These are phyloP conservation scores for Fabrea salina DNA, from an alignment of 169 alveolate genomes.

Conservation along the genomic window DNA sequence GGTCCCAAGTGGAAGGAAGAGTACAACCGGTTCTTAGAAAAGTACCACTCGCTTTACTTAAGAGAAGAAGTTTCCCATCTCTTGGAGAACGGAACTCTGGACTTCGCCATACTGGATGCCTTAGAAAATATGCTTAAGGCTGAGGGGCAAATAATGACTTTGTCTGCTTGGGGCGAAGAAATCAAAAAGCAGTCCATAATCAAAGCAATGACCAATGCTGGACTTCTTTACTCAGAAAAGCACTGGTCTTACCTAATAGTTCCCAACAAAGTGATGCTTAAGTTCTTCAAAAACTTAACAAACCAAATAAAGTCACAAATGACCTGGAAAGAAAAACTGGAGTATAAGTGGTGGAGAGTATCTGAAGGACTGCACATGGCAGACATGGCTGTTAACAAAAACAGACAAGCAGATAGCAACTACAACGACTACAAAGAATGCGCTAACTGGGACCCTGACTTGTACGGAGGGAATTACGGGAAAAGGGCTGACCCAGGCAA, in stretches of 20 bases:
- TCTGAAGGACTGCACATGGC: not conserved
- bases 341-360: not conserved
- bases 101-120: not conserved
- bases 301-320: not conserved
- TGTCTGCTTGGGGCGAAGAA: slow-evolving; percentile 19
- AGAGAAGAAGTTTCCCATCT: not conserved
- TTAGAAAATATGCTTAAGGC: not conserved
- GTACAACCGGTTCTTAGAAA: not conserved
- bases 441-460: slow-evolving; percentile 4
- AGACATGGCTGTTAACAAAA: not conserved
- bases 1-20: not conserved
- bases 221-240: slow-evolving; percentile 23
- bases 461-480: not conserved
- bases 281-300: not conserved
- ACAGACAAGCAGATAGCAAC: not conserved
- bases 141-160: not conserved
- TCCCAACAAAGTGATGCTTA: not conserved
- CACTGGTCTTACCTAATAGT: not conserved
- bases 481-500: slow-evolving; percentile 17
- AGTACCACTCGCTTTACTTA: not conserved
- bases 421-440: not conserved
- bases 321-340: not conserved
- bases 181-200: slow-evolving; percentile 15
- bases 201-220: not conserved
- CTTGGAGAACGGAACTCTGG: slow-evolving; percentile 1